Conservation (phyloP, 1,139 yeast genomes). For the Kodamaea ohmeri region DNA sequence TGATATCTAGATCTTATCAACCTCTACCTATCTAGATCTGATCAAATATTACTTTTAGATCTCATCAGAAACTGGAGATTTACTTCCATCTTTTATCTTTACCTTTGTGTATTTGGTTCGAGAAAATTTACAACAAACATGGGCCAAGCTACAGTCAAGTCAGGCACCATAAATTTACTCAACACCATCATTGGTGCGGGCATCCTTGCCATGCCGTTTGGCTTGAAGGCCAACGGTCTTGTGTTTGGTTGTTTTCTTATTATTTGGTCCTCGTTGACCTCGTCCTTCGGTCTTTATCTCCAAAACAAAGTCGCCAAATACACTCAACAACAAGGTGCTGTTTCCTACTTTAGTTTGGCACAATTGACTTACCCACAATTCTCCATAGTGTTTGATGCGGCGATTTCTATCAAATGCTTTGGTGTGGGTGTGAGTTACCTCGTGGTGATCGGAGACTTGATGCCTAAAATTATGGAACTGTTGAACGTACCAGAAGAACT, state of each 20-base stretch:
- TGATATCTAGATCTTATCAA: too few relatives aligned
- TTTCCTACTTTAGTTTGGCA: conserved; percentile 51
- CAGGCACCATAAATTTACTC: conserved; percentile 51
- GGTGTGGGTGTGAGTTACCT: conserved; percentile 90
- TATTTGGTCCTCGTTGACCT: conserved; percentile 47
- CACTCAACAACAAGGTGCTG: conserved; percentile 48
- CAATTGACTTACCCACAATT: conserved; percentile 55
- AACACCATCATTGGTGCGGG: conserved; percentile 60
- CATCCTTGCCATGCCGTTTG: conserved; percentile 56
- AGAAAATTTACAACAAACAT: conserved; percentile 8
- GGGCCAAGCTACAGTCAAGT: conserved; percentile 40
- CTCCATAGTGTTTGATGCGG: conserved; percentile 41
- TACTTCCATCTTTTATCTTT: background rate
- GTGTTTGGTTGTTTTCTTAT: conserved; percentile 47
- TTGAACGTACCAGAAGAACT: conserved; percentile 26
- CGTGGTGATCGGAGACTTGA: conserved; percentile 84
- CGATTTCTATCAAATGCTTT: conserved; percentile 65
- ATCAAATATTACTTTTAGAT: background rate
- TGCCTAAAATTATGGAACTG: conserved; percentile 69
- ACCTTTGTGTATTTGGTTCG: background rate
- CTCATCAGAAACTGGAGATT: background rate
- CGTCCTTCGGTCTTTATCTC: conserved; percentile 51
- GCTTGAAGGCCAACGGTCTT: conserved; percentile 50
- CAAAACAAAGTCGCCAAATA: conserved; percentile 52
- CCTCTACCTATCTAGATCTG: too few relatives aligned